These are phyloP conservation scores for Lunasporangiospora selenospora DNA, from an alignment of 192 early-diverging fungal genomes.

Conservation along the genomic window DNA sequence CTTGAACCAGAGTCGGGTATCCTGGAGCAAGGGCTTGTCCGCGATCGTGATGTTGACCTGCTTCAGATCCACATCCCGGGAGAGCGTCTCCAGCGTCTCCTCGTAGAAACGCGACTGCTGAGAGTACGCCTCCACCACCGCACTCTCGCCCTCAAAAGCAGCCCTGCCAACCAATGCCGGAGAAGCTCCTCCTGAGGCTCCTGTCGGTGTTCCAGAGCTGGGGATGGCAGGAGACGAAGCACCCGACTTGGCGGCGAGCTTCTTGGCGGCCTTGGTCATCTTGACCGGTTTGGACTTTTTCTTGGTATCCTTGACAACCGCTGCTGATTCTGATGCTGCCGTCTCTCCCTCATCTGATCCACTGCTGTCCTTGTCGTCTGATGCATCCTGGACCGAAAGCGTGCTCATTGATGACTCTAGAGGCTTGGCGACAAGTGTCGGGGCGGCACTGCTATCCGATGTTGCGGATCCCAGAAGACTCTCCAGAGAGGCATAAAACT, in stretches of 20 bases:
- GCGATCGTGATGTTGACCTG: constrained; percentile 79
- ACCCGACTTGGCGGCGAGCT: constrained; percentile 36
- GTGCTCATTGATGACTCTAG: constrained; percentile 36
- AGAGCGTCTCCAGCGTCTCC: constrained; percentile 79
- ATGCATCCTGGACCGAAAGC: constrained; percentile 21
- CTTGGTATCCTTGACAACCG: constrained; percentile 17
- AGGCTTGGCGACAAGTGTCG: background rate
- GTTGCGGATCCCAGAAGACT: background rate
- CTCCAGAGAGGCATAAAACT: constrained; percentile 50
- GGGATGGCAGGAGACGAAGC: background rate
- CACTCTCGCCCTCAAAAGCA: constrained; percentile 26
- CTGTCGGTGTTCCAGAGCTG: background rate
- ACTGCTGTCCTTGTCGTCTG: constrained; percentile 14
- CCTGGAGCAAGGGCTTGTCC: constrained; percentile 71
- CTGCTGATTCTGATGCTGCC: constrained; percentile 9
- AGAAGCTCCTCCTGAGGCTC: background rate
- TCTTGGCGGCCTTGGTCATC: constrained; percentile 44
- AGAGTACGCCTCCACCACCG: constrained; percentile 69
- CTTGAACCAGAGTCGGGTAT: constrained; percentile 80
- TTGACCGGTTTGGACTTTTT: constrained; percentile 38
- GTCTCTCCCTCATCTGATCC: background rate
- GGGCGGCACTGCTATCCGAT: constrained; percentile 13
- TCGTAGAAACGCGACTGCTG: constrained; percentile 87
- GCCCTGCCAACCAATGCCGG: constrained; percentile 7
- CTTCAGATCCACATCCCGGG: constrained; percentile 82